Base-by-base conservation (phyloP, 768 basidiomycete species). In the Dacryopinax primogenitus region DNA sequence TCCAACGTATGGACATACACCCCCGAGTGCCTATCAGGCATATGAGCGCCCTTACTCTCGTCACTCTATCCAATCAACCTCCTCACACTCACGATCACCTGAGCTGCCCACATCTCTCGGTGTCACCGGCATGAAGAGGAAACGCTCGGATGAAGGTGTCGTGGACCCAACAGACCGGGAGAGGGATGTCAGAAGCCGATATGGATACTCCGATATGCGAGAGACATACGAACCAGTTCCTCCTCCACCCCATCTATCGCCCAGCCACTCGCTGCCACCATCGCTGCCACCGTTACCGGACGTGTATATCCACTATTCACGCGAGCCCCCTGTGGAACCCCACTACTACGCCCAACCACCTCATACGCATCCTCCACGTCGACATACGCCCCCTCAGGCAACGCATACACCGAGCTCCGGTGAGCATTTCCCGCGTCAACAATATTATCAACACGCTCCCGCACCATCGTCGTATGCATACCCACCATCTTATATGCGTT, bases 171-270 rank as follows among this genome's bases (percentile, higher is more conserved):
- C 32, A 30, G 51, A 58, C 15, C 26, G 51, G 26, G 26, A 58
- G 51, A 26, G 51, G 26, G 51, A 58, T 3, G 4, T 32, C 3
- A 13, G 51, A 6, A 21, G 3, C 3, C 51, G 51, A 9, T 58
- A 58, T 30, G 4, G 26, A 26, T 58, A 28, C 18, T 58, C 51
- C 51, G 51, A 58, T 18, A 32, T 30, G 51, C 23, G 51, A 6
- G 51, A 58, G 51, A 58, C 51, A 13, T 58, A 58, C 51, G 51
- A 58, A 15, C 51, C 51, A 3, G 51, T 58, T 3, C 51, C 51
- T 32, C 51, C 51, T 15, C 41, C 41, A 23, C 41, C 41, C 7
- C 16, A 23, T 6, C 41, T 44, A 3, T 7, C 41, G 18, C 41
- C 41, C 7, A 44, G 41, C 41, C 41, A 44, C 23, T 23, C 41